Conservation (phyloP, 2,329 filamentous ascomycete genomes). For the Daldinia sp. region DNA sequence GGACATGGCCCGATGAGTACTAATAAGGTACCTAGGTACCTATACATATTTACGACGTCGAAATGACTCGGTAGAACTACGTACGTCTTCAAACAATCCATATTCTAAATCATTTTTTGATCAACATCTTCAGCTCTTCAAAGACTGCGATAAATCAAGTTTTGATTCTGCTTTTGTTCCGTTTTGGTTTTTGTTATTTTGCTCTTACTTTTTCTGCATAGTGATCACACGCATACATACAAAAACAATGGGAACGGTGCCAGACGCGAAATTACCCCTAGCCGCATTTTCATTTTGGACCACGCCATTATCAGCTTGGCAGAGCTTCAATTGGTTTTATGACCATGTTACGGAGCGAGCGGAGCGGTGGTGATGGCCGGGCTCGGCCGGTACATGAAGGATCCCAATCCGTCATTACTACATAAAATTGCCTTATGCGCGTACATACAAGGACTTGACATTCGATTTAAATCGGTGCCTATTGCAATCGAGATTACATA, state of each 20-base stretch:
- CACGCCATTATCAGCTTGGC: conserved; percentile 32
- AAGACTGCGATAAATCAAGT: not conserved
- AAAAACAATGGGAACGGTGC: conserved; percentile 11
- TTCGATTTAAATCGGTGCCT: not conserved
- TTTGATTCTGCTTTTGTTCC: not conserved
- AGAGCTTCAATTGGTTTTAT: conserved; percentile 22
- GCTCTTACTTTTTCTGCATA: not conserved
- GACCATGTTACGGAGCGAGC: conserved; percentile 18
- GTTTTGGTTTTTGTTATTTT: not conserved
- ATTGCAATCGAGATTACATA: not conserved
- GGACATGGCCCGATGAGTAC: no score
- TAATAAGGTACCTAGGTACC: not conserved
- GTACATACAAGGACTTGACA: not conserved
- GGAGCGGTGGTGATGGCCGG: conserved; percentile 9
- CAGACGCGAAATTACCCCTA: conserved; percentile 24
- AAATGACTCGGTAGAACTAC: not conserved
- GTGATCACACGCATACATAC: conserved; percentile 10
- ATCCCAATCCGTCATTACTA: conserved; percentile 20
- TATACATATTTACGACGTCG: not conserved
- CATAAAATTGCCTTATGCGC: conserved; percentile 16
- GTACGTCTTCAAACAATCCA: not conserved
- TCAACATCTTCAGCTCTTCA: not conserved
- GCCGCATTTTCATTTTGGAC: conserved; percentile 21
- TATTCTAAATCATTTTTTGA: not conserved
- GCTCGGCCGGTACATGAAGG: conserved; percentile 18